A percentile compares a stretch with the other conserved stretches of the same genome.
Conservation (phyloP, 2,329 filamentous ascomycete genomes). For the Emergomyces africanus region DNA sequence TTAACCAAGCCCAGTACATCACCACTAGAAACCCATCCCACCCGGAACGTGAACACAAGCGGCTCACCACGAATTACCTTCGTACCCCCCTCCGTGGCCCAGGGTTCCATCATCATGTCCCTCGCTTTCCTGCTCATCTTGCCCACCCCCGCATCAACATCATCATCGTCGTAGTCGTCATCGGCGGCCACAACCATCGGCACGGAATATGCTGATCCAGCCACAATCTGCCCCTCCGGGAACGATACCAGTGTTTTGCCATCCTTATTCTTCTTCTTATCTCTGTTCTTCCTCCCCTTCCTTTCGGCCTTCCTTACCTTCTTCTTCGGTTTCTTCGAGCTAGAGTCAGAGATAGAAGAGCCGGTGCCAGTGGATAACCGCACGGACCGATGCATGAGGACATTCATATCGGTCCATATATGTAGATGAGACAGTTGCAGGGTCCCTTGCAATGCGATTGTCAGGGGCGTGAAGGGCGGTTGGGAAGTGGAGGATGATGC, state of each 20-base stretch:
- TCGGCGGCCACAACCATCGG: constrained; percentile 46
- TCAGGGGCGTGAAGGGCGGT: constrained; percentile 58
- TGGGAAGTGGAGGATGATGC: neutral
- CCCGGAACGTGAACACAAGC: constrained; percentile 62
- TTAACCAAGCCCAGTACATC: constrained; percentile 23
- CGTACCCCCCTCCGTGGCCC: constrained; percentile 37
- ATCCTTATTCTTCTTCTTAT: constrained; percentile 41
- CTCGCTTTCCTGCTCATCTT: constrained; percentile 34
- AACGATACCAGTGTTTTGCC: constrained; percentile 25
- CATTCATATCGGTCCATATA: constrained; percentile 78
- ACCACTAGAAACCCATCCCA: constrained; percentile 55
- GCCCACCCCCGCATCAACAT: constrained; percentile 5
- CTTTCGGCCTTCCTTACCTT: constrained; percentile 26
- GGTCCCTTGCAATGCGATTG: constrained; percentile 80
- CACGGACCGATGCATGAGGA: constrained; percentile 56
- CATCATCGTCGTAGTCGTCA: constrained; percentile 7
- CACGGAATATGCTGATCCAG: constrained; percentile 75
- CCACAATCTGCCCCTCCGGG: constrained; percentile 65
- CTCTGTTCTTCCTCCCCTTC: constrained; percentile 21
- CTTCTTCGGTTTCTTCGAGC: constrained; percentile 20
- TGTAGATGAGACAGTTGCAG: constrained; percentile 83
- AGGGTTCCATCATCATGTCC: constrained; percentile 32
- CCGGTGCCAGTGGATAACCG: constrained; percentile 6
- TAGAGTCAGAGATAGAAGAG: neutral
- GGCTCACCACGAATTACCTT: constrained; percentile 80